Evolutionary conservation across 352 stramenopile species (phyloP), one percentile per base, ranked within the genome.

Genomic region (Globisporangium nodosum): DNA sequence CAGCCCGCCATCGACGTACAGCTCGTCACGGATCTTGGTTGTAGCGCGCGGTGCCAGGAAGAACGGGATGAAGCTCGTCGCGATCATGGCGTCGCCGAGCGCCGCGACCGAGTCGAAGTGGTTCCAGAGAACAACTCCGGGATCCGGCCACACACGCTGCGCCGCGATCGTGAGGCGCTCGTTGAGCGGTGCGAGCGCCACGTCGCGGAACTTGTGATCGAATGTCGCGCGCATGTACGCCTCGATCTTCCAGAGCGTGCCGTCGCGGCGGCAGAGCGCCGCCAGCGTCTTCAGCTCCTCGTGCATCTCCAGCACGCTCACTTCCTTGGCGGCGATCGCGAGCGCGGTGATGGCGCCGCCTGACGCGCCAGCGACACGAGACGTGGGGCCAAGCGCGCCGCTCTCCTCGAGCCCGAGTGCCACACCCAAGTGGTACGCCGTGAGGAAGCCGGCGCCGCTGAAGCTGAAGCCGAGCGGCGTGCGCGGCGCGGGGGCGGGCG

Each of bases 21-120:
- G 76, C 47, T 87, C 71, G 45, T 74, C 74, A 58, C 79, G 73
- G 67, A 91, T 87, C 47, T 72, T 64, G 35, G 73, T 65, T 43
- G 64, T 74, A 8, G 74, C 75, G 49, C 75, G 63, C 35, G 61
- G 61, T 4, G 74, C 71, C 21, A 94, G 60, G 65, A 91, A 94
- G 67, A 86, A 92, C 42, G 85, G 82, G 53, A 94, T 76, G 64
- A 81, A 89, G 50, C 80, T 90, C 24, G 82, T 91, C 21, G 81
- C 80, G 55, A 94, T 80, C 52, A 92, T 56, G 9, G 69, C 73
- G 58, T 89, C 76, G 48, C 72, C 75, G 30, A 92, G 62, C 33
- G 91, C 78, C 2, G 82, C 73, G 1, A 61, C 59, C 27, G 81
- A 89, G 21, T 75, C 52, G 65, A 94, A 94, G 40, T 62, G 50